These are phyloP conservation scores for Castanea mollissima DNA, from an alignment of 306 rosid genomes.

Conservation along the genomic window DNA sequence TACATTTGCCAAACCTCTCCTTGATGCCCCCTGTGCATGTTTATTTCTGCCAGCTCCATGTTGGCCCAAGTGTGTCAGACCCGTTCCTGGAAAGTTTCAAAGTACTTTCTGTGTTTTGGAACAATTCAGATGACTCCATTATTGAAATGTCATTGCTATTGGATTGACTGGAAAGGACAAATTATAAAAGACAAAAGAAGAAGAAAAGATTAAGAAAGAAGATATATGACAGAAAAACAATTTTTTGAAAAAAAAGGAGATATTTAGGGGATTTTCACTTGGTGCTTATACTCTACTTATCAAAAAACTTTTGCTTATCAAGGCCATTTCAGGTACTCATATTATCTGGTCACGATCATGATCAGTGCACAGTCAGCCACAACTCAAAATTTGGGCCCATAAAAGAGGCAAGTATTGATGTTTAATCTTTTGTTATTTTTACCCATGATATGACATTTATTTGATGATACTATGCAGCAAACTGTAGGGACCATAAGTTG, in stretches of 20 bases:
- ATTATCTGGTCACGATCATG: slow-evolving; percentile 91
- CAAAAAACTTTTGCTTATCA: neutral
- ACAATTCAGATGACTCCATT: neutral
- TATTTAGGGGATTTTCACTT: slow-evolving; percentile 6
- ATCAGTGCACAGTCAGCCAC: slow-evolving; percentile 68
- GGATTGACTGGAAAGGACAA: neutral
- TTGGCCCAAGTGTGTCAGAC: neutral
- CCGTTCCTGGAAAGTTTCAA: neutral
- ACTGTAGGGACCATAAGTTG: slow-evolving; percentile 85
- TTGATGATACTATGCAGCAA: slow-evolving; percentile 61
- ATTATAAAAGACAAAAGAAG: neutral
- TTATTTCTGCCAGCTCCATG: neutral
- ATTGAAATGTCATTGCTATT: neutral
- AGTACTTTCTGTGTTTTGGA: neutral
- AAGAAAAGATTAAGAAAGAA: neutral
- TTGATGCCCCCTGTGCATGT: neutral
- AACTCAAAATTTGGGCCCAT: slow-evolving; percentile 47
- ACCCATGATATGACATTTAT: slow-evolving; percentile 18
- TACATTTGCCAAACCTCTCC: neutral
- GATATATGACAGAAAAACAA: neutral
- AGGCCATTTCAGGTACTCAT: slow-evolving; percentile 52
- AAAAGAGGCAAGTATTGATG: slow-evolving; percentile 57
- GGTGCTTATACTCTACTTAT: slow-evolving; percentile 5
- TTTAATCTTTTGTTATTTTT: slow-evolving; percentile 22
- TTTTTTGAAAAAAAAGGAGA: neutral